Evolutionary conservation across 768 basidiomycete species (phyloP).

Genomic region (Pulveroboletus ravenelii): DNA sequence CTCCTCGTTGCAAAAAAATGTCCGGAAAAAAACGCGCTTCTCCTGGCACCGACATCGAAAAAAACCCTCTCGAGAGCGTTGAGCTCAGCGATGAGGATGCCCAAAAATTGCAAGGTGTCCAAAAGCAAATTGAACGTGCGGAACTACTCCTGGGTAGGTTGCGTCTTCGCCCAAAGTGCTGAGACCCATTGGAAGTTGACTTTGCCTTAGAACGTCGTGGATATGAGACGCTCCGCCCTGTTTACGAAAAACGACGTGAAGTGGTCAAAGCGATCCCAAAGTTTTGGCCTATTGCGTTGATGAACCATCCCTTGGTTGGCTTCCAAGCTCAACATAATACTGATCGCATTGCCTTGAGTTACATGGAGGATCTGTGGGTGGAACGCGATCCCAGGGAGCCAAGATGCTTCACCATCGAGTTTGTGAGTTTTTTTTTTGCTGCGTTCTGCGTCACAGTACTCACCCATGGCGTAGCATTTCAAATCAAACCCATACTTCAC

Average conservation of each 20-base stretch:
- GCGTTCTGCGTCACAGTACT: slow-evolving; percentile 2
- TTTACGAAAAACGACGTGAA: slow-evolving; percentile 68
- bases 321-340: slow-evolving; percentile 66
- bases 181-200: slow-evolving; percentile 5
- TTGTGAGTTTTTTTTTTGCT: slow-evolving; percentile 50
- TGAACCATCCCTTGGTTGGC: slow-evolving; percentile 63
- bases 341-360: slow-evolving; percentile 78
- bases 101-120: slow-evolving; percentile 57
- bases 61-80: slow-evolving; percentile 60
- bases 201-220: slow-evolving; percentile 55
- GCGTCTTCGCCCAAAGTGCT: background rate
- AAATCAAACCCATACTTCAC: slow-evolving; percentile 83
- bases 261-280: slow-evolving; percentile 62
- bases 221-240: slow-evolving; percentile 51
- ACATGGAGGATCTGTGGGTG: slow-evolving; percentile 84
- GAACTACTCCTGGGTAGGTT: slow-evolving; percentile 70
- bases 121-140: slow-evolving; percentile 65
- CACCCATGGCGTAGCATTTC: slow-evolving; percentile 52
- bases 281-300: slow-evolving; percentile 84
- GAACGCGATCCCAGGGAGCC: slow-evolving; percentile 67
- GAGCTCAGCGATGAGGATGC: slow-evolving; percentile 72
- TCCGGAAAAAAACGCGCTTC: slow-evolving; percentile 67
- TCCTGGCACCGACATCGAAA: slow-evolving; percentile 74
- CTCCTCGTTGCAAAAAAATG: slow-evolving; percentile 20
- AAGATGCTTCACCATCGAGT: slow-evolving; percentile 80